Conservation (phyloP, 345 rosid genomes). For the Balakata baccata region DNA sequence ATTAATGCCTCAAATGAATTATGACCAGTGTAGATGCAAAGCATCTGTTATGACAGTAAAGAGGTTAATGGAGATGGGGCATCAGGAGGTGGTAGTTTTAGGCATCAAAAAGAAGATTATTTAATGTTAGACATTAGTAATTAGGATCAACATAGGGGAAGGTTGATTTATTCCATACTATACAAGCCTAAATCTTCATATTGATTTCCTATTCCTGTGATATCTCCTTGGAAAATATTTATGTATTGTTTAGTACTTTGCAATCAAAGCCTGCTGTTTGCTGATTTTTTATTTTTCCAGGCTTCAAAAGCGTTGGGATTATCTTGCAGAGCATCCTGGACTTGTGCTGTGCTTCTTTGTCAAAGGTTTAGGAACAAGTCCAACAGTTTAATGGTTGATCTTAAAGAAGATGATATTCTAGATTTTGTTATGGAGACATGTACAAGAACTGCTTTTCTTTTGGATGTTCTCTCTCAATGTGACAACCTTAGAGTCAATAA, state of each 20-base stretch:
- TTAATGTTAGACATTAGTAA: neutral
- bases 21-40: neutral
- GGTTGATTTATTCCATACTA: too few relatives aligned
- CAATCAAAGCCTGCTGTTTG: neutral
- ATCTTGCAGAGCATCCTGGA: constrained; percentile 77
- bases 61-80: neutral
- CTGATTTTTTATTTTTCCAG: constrained; percentile 41
- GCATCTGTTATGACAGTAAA: neutral
- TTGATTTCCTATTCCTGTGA: neutral
- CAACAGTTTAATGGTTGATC: constrained; percentile 29
- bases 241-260: constrained; percentile 9
- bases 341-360: constrained; percentile 46
- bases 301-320: constrained; percentile 70
- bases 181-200: too few relatives aligned
- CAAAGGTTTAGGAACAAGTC: constrained; percentile 38
- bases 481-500: constrained; percentile 39
- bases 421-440: constrained; percentile 60
- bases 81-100: neutral
- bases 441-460: constrained; percentile 55
- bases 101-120: neutral
- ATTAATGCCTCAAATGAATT: neutral
- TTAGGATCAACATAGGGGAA: neutral
- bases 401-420: constrained; percentile 48
- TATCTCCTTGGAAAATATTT: neutral
- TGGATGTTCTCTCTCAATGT: constrained; percentile 70